Evolutionary conservation across 768 basidiomycete genomes (phyloP), one percentile per base, ranked within the genome.

Genomic region (Suillus bovinus): DNA sequence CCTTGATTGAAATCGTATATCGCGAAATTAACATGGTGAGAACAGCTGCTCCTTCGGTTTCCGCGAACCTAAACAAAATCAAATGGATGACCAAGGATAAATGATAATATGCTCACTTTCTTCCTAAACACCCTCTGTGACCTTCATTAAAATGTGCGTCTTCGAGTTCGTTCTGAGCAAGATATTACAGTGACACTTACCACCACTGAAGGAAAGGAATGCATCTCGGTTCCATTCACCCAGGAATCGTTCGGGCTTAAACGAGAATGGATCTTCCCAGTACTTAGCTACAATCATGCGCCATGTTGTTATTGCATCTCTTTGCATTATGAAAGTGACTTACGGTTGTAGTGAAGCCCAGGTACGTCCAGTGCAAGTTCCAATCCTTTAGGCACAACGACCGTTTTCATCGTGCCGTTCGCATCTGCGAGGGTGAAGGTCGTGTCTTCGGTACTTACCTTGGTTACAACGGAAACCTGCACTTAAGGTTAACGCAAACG

Each of bases 21-120:
- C 70, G 73, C 9, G 74, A 74, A 14, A 85, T 68, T 36, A 87
- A 67, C 71, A 81, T 76, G 17, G 82, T 80, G 22, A 87, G 71
- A 47, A 81, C 77, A 6, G 81, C 83, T 52, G 84, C 74, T 34
- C 75, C 81, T 69, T 84, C 82, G 1, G 80, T 81, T 70, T 85
- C 84, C 22, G 76, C 78, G 67, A 84, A 84, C 65, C 81, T 83
- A 56, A 6, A 61, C 11, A 49, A 24, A 33, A 17, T 33, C 27
- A 44, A 24, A 44, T 47, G 7, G 27, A 34, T 27, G 41, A 56
- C n/a, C 20, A 55, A 27, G 38, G 11, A 29, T 6, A 54, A 38
- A n/a, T 36, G 11, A 0, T 13, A 54, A 49, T 16, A 11, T n/a
- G 58, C 66, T 17, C 69, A 80, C 81, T 76, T 78, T 61, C 80